Percentiles rank a stretch among this genome's conserved stretches.
These are phyloP conservation scores for Hirschioporus abietinus DNA, from an alignment of 768 basidiomycete genomes.

Conservation along the genomic window DNA sequence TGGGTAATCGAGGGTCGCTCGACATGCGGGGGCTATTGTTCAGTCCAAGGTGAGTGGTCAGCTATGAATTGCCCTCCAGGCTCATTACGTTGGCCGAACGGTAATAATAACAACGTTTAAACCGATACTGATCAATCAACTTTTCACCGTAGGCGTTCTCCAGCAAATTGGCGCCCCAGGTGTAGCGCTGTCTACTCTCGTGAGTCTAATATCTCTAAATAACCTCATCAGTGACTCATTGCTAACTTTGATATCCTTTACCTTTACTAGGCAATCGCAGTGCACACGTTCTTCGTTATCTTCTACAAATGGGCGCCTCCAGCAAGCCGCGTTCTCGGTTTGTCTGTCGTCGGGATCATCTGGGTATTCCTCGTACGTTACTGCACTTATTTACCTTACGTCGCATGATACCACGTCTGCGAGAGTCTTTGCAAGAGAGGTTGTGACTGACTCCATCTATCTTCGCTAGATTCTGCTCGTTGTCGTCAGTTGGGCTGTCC, in stretches of 20 bases:
- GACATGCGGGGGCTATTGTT: constrained; percentile 12
- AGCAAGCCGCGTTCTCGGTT: constrained; percentile 6
- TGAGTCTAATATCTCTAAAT: constrained; percentile 5
- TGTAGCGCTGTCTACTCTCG: constrained; percentile 15
- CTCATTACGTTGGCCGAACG: too few species aligned
- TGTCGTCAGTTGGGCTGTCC: background rate
- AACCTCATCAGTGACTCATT: background rate
- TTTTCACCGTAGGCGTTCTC: constrained; percentile 6
- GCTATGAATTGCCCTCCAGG: too few species aligned
- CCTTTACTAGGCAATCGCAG: constrained; percentile 8
- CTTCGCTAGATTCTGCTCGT: background rate
- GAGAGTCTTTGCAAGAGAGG: too few species aligned
- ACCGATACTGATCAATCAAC: background rate
- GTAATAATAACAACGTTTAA: too few species aligned
- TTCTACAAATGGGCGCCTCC: constrained; percentile 14
- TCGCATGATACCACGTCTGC: background rate
- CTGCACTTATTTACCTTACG: background rate
- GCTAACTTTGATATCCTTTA: background rate
- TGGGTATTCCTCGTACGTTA: constrained; percentile 10
- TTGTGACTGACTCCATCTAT: background rate
- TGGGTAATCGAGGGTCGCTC: constrained; percentile 6
- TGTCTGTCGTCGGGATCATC: constrained; percentile 10
- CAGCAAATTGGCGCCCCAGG: constrained; percentile 13
- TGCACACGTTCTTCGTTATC: constrained; percentile 15
- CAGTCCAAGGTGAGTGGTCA: constrained; percentile 9